These are phyloP conservation scores for Lactuca saligna DNA, from an alignment of 129 eudicot species.

Conservation along the genomic window DNA sequence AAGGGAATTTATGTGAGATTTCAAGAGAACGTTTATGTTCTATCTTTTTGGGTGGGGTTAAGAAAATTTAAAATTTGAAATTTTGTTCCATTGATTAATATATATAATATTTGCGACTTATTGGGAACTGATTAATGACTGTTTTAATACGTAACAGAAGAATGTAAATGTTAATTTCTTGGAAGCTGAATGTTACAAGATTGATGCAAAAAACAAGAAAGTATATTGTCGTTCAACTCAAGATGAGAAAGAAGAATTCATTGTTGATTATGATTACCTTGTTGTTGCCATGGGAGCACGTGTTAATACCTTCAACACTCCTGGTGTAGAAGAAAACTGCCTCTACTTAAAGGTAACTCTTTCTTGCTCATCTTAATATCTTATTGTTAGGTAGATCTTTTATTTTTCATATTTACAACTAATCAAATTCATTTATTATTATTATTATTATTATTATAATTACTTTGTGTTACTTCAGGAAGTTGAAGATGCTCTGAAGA, in stretches of 20 bases:
- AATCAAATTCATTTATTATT: too few relatives aligned
- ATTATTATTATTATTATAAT: too few relatives aligned
- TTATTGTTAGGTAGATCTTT: too few relatives aligned
- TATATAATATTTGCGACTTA: neutral
- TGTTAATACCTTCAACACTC: slow-evolving; percentile 70
- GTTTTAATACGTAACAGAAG: slow-evolving; percentile 20
- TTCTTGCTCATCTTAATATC: neutral
- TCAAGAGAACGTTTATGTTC: too few relatives aligned
- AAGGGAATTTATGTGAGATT: too few relatives aligned
- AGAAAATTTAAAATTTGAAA: too few relatives aligned
- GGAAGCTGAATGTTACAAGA: slow-evolving; percentile 43
- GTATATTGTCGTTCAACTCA: slow-evolving; percentile 35
- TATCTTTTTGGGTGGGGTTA: too few relatives aligned
- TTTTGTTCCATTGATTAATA: too few relatives aligned
- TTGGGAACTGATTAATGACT: slow-evolving; percentile 4
- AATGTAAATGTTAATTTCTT: slow-evolving; percentile 28
- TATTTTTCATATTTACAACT: neutral
- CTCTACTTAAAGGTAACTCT: slow-evolving; percentile 65
- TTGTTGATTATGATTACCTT: slow-evolving; percentile 66
- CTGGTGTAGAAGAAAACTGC: slow-evolving; percentile 80
- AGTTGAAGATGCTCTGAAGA: slow-evolving; percentile 83
- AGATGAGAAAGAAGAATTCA: slow-evolving; percentile 50
- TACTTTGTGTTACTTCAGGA: slow-evolving; percentile 34
- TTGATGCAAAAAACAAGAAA: slow-evolving; percentile 37
- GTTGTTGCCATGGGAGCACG: slow-evolving; percentile 73